Conservation (phyloP, 306 rosid species). For the Glycine tomentella region DNA sequence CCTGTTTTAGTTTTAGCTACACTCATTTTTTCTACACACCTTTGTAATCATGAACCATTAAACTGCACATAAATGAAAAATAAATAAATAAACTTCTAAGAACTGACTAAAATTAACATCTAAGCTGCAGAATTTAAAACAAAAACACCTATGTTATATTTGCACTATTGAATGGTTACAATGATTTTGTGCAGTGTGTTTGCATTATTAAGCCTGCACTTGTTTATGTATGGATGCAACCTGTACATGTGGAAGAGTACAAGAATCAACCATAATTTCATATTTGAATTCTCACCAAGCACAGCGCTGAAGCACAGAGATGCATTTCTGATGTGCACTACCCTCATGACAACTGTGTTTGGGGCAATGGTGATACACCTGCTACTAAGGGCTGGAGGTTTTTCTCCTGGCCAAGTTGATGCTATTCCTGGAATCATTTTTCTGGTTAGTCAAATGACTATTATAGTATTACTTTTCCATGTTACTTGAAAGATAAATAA, state of each 20-base stretch:
- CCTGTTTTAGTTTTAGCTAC: background rate
- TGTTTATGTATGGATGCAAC: conserved; percentile 95
- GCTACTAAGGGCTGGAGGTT: conserved; percentile 62
- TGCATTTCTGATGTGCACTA: conserved; percentile 81
- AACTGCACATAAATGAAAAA: background rate
- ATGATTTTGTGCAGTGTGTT: conserved; percentile 69
- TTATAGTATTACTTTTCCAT: background rate
- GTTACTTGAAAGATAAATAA: background rate
- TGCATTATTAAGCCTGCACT: conserved; percentile 83
- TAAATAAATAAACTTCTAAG: background rate
- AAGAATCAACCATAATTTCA: conserved; percentile 84
- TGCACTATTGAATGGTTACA: conserved; percentile 23
- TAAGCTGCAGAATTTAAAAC: conserved; percentile 1
- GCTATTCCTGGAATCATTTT: conserved; percentile 76
- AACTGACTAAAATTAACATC: background rate
- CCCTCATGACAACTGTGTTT: conserved; percentile 74
- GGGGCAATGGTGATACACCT: conserved; percentile 87
- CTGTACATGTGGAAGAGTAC: conserved; percentile 81
- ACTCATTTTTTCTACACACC: background rate
- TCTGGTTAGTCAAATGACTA: conserved; percentile 58
- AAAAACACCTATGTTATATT: background rate
- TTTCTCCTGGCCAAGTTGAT: conserved; percentile 73
- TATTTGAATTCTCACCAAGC: conserved; percentile 80
- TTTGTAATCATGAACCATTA: conserved; percentile 4
- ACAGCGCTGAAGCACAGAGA: conserved; percentile 77